Evolutionary conservation across 129 eudicot species (phyloP), one percentile per base, ranked within the genome.

Genomic region (Centrapalus pauciflorus): DNA sequence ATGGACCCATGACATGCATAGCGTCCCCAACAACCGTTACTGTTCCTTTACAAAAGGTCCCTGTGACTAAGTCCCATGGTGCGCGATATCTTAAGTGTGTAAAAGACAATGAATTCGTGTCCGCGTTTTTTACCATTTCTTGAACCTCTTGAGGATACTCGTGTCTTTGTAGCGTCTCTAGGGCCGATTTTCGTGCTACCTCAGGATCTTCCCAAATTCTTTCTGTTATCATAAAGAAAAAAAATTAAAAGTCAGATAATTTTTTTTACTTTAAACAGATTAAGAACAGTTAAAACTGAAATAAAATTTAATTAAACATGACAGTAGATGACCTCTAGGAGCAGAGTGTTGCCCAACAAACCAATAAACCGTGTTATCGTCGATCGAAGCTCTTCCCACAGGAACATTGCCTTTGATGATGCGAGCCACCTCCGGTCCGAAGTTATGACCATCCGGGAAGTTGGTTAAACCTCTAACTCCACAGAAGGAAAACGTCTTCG

Each of bases 1-100:
- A 84, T 0, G 92, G 96, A 12, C 86, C 83, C 96, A 88, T 88
- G 21, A 80, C 76, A 49, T 84, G 96, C 81, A 85, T 71, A 16
- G 92, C 91, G 33, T 88, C 92, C 27, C 96, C 96, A 0, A 89
- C 96, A 38, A 88, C 84, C 19, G 72, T 66, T 1, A 82, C 74
- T 11, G 73, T 71, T 37, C 82, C 86, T 40, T 77, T 84, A 2
- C 71, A 73, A 20, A 84, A 84, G 25, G 60, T 77, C 46, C 70
- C 79, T 0, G 32, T 25, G 57, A 88, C 56, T 65, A 88, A 68
- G 30, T 82, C 80, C 96, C 96, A 88, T 63, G 96, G 88, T 12
- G 88, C 72, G 26, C 91, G 88, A 23, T 79, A 82, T 41, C 84
- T 51, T 57, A 87, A 30, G 23, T 27, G 84, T 3, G 82, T 60